Base-by-base conservation (phyloP, 202 grass and related monocot species). In the Zoysia matrella region DNA sequence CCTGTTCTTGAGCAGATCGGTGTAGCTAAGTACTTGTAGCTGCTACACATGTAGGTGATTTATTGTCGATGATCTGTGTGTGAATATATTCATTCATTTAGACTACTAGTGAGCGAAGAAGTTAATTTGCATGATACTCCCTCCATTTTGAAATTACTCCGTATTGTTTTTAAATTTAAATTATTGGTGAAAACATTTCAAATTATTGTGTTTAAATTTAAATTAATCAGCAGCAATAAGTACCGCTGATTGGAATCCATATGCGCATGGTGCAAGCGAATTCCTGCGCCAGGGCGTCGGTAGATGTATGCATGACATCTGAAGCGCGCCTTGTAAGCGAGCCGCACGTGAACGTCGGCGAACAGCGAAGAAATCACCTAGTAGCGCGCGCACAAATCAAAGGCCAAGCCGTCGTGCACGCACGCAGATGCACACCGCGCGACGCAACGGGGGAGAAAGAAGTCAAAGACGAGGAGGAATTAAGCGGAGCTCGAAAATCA, bases 321-420 rank as follows among this genome's bases (percentile, higher is more conserved):
- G 56, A 81, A 52, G 30, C 22, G 45, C 52, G 11, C 0, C 22
- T 15, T 2, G 45, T 2, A 49, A 61, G 67, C 22, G 52, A 1
- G 22, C 71, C 8, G 55, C 67, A 81, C 79, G 60, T 72, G 79
- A 8, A 57, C 55, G 16, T 51, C 30, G 45, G 1, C 30, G 67
- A 5, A 50, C 66, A 4, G 14, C 10, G 45, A 40, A 55, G 40
- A 49, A n/a, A 47, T 30, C 22, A 71, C 60, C 3, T 46, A 49
- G 3, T 10, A 46, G 52, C 52, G 52, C 57, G 4, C 66, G 11
- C 66, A 70, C 18, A 40, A 40, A 50, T 60, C 3, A 39, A 47
- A 39, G 43, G 22, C 2, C 66, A 47, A 46, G 6, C 45, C 42
- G 16, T 57, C 52, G 49, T 62, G 66, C 66, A 41, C 54, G 67